Base-by-base conservation (phyloP, 1,139 yeast species). In the Saccharomycopsis crataegensis region DNA sequence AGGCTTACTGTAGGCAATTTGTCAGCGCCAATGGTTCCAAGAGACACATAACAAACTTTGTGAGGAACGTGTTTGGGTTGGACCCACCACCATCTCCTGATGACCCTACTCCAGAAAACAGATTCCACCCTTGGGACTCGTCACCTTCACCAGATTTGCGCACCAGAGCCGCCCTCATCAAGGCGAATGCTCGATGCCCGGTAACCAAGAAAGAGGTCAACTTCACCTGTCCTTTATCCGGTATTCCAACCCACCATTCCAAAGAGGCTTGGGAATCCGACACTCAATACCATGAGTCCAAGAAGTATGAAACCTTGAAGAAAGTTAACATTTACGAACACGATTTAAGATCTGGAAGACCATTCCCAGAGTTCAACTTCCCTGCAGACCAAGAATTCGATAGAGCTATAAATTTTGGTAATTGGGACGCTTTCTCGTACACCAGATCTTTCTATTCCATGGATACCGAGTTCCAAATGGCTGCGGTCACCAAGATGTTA, bases 391-490 rank as follows among this genome's bases (percentile, higher is more conserved):
- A 88, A 68, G 87, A 83, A 59, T 75, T 76, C 51, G 98, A 91
- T 65, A 83, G 83, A 57, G 75, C 81, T 59, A 82, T 90, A 57
- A 91, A 88, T 67, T 79, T 91, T 68, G 74, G 83, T 52, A 83
- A 79, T 67, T 93, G 99, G 99, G 98, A 93, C 68, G 76, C 95
- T 17, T 93, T 81, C 64, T 85, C 93, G 67, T 93, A 93, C 69
- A 93, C 99, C 0, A 78, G 99, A 67, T 88, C 86, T 63, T 93
- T 89, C 67, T 84, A 82, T 63, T 91, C 98, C 6, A 91, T 93
- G 98, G 96, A 93, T 68, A 87, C 96, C 11, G 97, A 91, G 67
- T 93, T 88, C 72, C 95, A 91, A 69, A 74, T 91, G 65, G 98
- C 99, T 0, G 96, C 96, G 1, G 93, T 91, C 41, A 89, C 98